Base-by-base conservation (phyloP, 192 early-diverging fungal genomes). In the Entomortierella chlamydospora region DNA sequence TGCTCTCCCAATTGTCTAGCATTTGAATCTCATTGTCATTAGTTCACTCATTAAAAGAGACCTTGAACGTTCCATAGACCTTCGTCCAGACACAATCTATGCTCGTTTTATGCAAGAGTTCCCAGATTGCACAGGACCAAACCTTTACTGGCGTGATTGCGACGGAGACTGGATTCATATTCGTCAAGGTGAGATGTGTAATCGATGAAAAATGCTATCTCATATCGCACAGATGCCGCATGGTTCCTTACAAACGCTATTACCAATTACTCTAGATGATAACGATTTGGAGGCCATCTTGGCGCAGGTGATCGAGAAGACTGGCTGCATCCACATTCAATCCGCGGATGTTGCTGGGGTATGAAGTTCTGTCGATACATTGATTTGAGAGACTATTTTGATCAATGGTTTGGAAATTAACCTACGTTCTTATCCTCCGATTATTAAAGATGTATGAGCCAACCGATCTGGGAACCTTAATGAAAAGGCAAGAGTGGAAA, bases 91-190 rank as follows among this genome's bases (percentile, higher is more conserved):
- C 15, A 79, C 76, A 20, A 66, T 79, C 15, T 56, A 56, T 18
- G 33, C 23, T 25, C 62, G 76, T 7, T 79, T 70, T 33, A 26
- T 20, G 8, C 65, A 45, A 30, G 76, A 79, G 63, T 79, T 79
- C 34, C 63, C 76, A 1, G 76, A 79, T 2, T 12, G 42, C 37
- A 0, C 45, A 12, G 66, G 41, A 20, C 63, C 30, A n/a, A 29
- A 29, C 1, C 57, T 79, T 28, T 13, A 68, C 13, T 79, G 76
- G 76, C 57, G 26, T 8, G 76, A 79, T 41, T 22, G 50, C 10
- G 76, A 79, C 17, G 68, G 52, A 4, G 76, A 79, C 29, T 79
- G 76, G 76, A 79, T 79, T 25, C 53, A 57, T 29, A 70, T 79
- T 50, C 68, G 65, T 7, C 45, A n/a, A 56, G 68, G 68, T 72